Conservation (phyloP, 78 protist species). For the Pigoraptor vietnamica region DNA sequence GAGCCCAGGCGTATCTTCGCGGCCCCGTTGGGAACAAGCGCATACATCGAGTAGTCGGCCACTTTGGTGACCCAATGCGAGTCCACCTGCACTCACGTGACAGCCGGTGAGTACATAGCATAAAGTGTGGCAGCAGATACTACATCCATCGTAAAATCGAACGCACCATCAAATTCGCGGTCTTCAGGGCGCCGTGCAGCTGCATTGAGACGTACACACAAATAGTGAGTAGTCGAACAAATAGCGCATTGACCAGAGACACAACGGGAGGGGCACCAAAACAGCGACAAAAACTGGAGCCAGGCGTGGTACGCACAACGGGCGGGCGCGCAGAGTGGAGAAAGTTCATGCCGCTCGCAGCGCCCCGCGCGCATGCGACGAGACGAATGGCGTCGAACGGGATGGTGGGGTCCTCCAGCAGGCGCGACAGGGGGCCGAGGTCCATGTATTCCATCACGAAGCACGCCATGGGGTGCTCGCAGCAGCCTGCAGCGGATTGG, state of each 20-base stretch:
- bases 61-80: not conserved
- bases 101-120: not conserved
- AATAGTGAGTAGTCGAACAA: not conserved
- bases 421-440: not conserved
- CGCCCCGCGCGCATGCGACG: not conserved
- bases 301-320: not conserved
- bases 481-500: too few relatives aligned
- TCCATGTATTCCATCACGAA: not conserved
- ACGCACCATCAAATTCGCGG: not conserved
- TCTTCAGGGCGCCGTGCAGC: not conserved
- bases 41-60: not conserved
- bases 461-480: not conserved
- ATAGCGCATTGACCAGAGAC: not conserved
- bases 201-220: not conserved
- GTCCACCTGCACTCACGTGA: not conserved
- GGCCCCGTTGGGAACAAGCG: not conserved
- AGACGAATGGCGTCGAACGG: not conserved
- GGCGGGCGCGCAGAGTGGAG: not conserved
- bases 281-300: not conserved
- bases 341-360: not conserved
- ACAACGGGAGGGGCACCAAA: not conserved
- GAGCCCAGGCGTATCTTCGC: not conserved
- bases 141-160: not conserved
- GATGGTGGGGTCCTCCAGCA: not conserved
- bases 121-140: too few relatives aligned